Conservation (phyloP, 352 stramenopile genomes). For the Globisporangium spinosum region DNA sequence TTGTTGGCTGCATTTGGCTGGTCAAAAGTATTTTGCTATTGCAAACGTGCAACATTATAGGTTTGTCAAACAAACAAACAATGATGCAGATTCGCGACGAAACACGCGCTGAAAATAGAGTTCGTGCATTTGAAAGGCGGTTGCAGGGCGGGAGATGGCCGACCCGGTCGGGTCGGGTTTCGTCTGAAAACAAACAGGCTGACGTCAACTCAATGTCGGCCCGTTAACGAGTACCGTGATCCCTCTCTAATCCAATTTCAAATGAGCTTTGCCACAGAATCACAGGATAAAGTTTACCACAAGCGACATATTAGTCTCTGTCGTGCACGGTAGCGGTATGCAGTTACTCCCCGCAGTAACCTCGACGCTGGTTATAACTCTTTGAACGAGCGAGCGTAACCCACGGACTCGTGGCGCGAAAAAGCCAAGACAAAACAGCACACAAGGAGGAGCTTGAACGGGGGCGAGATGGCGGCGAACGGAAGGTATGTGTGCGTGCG, state of each 20-base stretch:
- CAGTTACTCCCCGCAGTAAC: too few species aligned
- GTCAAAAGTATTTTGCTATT: too few species aligned
- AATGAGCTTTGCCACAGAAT: too few species aligned
- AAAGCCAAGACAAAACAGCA: constrained; percentile 1
- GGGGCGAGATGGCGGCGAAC: constrained; percentile 5
- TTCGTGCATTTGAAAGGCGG: neutral
- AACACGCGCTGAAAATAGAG: neutral
- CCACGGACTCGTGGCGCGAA: constrained; percentile 16
- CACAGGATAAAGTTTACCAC: too few species aligned
- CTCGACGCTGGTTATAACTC: neutral
- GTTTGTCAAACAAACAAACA: neutral
- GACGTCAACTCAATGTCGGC: too few species aligned
- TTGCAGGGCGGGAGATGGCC: neutral
- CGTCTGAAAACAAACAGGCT: too few species aligned
- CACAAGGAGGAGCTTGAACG: neutral
- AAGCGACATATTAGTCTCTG: too few species aligned
- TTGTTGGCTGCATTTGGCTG: neutral
- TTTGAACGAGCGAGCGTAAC: neutral
- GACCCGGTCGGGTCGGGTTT: too few species aligned
- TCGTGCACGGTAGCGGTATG: too few species aligned
- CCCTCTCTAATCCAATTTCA: too few species aligned
- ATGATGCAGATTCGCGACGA: neutral
- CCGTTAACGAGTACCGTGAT: too few species aligned
- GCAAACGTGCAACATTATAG: neutral
- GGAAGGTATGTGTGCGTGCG: constrained; percentile 3